Percentiles rank a stretch among this genome's conserved stretches.
phyloP scores from a whole-genome alignment of 169 alveolate genomes.

The Cytauxzoon felis region DNA sequence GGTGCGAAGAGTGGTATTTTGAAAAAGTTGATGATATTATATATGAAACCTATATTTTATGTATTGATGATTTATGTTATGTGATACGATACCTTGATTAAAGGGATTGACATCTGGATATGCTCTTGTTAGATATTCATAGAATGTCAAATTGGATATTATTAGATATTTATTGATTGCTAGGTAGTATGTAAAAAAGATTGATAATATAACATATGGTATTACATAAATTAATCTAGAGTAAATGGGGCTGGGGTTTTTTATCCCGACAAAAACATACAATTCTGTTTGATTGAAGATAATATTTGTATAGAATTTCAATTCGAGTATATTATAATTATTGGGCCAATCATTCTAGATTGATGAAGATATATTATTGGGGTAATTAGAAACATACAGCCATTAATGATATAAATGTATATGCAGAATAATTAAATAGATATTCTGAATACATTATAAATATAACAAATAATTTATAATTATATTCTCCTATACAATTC shows the following conservation, averaged over 20 bases:
- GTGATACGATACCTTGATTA: conserved; percentile 50
- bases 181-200: not conserved
- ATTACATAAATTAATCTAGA: conserved; percentile 9
- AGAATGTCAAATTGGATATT: conserved; percentile 17
- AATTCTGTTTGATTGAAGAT: not conserved
- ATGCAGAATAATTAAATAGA: not conserved
- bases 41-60: not conserved
- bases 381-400: conserved; percentile 1
- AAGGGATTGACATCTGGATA: conserved; percentile 34
- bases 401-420: not conserved
- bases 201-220: not conserved
- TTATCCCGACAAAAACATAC: not conserved
- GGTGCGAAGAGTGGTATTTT: conserved; percentile 4
- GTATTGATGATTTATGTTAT: too few species aligned
- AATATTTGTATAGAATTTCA: not conserved
- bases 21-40: not conserved
- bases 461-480: conserved; percentile 48
- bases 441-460: conserved; percentile 9
- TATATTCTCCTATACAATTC: conserved; percentile 61
- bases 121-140: conserved; percentile 26
- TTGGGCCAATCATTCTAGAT: too few species aligned
- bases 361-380: not conserved
- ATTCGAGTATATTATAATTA: not conserved
- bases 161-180: conserved; percentile 13
- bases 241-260: not conserved